Evolutionary conservation across 345 rosid species (phyloP), one percentile per base, ranked within the genome.

Genomic region (Theobroma cacao): DNA sequence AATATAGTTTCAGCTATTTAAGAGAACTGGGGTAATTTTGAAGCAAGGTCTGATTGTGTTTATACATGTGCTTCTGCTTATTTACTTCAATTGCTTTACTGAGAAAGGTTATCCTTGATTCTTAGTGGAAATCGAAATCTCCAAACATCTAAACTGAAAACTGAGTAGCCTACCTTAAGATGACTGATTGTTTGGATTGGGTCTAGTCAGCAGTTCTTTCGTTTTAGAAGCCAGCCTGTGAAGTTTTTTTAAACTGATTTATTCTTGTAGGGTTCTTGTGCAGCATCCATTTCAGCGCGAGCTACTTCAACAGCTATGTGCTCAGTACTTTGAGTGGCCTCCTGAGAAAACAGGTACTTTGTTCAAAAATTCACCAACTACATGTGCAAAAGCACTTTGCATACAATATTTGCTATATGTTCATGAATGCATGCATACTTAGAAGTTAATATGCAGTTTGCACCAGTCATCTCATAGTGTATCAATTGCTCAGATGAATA

Each of bases 311-410:
- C 78, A 84, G 76, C 31, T 88, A 77, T 92, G 97, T 79, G 78
- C 82, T 55, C 82, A 87, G 85, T 89, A 86, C 83, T 89, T 96
- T 83, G 93, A 82, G 65, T 96, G 99, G 99, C 86, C 94, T 58
- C 88, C 97, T 53, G 95, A 91, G 85, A 90, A 86, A 84, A 91
- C 98, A 90, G 97, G 99, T 95, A 28, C 62, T 22, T 52, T 75
- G 20, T 41, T 74, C 60, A 74, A 13, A 43, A 43, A 43, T 26
- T 12, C 26, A 68, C n/a, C 72, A 26, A 14, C 40, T 3, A 1
- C 12, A 13, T 30, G 20, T 24, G 30, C 33, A 17, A 18, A 40
- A 18, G 12, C 41, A 3, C 36, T 38, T n/a, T 60, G 77, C 26
- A 50, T 65, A 70, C 60, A 65, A 64, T n/a, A 65, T 50, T 50